A percentile compares a stretch with the other conserved stretches of the same genome.
Conservation (phyloP, 257 asterid species). For the Lycium barbarum region DNA sequence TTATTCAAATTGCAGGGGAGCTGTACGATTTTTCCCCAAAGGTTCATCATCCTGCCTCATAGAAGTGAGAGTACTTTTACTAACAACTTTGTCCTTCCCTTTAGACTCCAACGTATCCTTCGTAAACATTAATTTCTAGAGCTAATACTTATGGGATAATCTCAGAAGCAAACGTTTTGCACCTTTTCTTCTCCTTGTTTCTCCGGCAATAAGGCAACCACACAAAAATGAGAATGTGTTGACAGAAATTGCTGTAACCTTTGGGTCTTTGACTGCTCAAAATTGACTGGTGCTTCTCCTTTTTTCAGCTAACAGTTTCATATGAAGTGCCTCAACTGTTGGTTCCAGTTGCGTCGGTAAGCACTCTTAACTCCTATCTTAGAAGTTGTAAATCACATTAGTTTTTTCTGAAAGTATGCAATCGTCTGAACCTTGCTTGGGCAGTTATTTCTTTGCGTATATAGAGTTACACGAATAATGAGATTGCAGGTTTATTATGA, state of each 20-base stretch:
- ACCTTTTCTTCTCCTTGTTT: background rate
- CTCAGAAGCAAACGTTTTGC: background rate
- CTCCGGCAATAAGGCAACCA: background rate
- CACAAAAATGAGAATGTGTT: background rate
- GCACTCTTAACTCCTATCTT: conserved; percentile 34
- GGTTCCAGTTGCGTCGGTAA: conserved; percentile 91
- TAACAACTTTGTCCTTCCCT: conserved; percentile 23
- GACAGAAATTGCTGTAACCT: background rate
- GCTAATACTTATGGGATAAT: background rate
- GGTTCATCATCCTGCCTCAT: conserved; percentile 74
- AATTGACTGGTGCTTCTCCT: conserved; percentile 27
- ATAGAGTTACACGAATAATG: background rate
- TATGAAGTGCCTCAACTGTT: conserved; percentile 90
- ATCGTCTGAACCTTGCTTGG: conserved; percentile 12
- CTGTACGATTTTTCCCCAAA: conserved; percentile 87
- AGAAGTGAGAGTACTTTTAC: conserved; percentile 61
- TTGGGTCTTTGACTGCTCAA: background rate
- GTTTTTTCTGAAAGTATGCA: background rate
- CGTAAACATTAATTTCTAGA: background rate
- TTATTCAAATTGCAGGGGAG: conserved; percentile 73
- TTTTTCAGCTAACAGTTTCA: conserved; percentile 90
- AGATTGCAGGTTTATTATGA: background rate
- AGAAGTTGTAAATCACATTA: background rate
- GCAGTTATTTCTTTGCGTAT: background rate
- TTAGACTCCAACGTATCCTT: background rate